Conservation (phyloP, 768 basidiomycete species). For the Tulasnella sp. region DNA sequence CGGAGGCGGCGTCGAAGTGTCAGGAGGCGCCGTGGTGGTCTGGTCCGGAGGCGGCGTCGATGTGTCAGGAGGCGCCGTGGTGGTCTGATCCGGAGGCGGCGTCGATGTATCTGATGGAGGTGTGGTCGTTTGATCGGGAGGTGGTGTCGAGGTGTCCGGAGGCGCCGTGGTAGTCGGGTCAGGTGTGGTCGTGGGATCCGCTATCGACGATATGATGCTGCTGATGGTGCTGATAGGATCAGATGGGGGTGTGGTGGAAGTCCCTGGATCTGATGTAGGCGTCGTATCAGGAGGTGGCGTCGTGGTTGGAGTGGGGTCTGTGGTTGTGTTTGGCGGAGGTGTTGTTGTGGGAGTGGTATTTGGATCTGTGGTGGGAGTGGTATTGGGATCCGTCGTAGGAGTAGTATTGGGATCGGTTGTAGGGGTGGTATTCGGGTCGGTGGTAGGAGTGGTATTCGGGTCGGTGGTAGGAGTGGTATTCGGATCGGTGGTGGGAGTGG, state of each 20-base stretch:
- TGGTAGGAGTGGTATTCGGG: too few species aligned
- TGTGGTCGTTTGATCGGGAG: neutral
- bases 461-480: neutral
- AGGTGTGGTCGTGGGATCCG: neutral
- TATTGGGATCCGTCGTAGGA: neutral
- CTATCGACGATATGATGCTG: neutral
- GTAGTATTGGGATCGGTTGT: neutral
- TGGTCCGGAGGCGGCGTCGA: too few species aligned
- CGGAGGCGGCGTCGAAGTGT: too few species aligned
- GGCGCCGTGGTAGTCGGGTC: conserved; percentile 4
- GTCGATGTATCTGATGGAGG: neutral
- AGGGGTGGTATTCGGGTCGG: conserved; percentile 1
- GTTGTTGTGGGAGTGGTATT: too few species aligned
- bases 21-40: too few species aligned
- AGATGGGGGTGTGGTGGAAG: conserved; percentile 18
- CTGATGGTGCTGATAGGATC: neutral
- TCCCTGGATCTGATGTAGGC: conserved; percentile 20
- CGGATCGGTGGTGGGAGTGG: conserved; percentile 9
- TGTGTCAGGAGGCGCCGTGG: neutral
- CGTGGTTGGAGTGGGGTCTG: neutral
- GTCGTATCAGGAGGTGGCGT: conserved; percentile 8
- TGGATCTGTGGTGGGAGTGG: conserved; percentile 11
- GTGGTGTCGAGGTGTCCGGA: neutral
- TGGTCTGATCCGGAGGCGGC: neutral
- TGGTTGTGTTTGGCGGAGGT: neutral